Evolutionary conservation across 202 grass and related monocot genomes (phyloP), one percentile per base, ranked within the genome.

Genomic region (Panicum hallii): DNA sequence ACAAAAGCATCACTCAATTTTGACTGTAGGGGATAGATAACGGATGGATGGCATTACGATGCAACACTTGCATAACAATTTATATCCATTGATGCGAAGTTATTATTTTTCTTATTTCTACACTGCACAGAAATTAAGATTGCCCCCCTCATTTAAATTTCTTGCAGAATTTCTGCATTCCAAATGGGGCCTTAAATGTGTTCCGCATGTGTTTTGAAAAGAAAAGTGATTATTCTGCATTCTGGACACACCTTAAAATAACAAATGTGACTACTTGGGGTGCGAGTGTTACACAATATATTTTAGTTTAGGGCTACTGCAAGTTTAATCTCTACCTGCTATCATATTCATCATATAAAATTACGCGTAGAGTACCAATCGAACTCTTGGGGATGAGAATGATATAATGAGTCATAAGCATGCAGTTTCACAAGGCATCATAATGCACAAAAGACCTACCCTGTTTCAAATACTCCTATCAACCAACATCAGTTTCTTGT

Each of bases 201-300:
- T 68, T 77, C 20, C 6, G 5, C 60, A 52, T 53, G 34, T 68
- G 30, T 19, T 67, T 67, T 67, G 28, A 26, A 78, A 85, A 66
- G 5, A 58, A 77, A 74, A 70, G 20, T 19, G 26, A 17, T 5
- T 23, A 75, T 89, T 61, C 61, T 54, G 42, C 43, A 50, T 70
- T 40, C n/a, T 79, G 41, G 82, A 67, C 26, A 48, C 46, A 79
- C 42, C 61, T 15, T 30, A 89, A 67, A 52, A 68, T 84, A 80
- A 68, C 67, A 84, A 67, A 28, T 86, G 48, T 75, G 44, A 64
- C 60, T 79, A 50, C 43, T 65, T 65, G 5, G 26, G 34, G 72
- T 57, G 32, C 17, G n/a, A 19, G 26, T 54, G 2, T 74, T 49
- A n/a, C 54, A 9, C 69, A 52, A 12, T 38, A 41, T 19, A 57